A percentile compares a stretch with the other conserved stretches of the same genome.
Conservation (phyloP, 306 rosid genomes). For the Lupinus albus region DNA sequence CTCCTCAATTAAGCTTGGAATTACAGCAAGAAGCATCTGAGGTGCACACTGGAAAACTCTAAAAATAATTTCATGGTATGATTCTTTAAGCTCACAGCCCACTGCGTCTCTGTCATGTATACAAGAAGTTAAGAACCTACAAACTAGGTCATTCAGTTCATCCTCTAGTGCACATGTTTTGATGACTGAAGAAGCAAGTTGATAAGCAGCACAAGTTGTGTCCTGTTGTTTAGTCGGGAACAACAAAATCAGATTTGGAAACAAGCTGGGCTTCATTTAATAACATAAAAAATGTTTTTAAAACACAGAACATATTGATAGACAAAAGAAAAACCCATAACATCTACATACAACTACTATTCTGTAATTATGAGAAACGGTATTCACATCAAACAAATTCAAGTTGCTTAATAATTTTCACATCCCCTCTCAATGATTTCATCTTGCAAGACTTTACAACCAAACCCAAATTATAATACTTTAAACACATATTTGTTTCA, state of each 20-base stretch:
- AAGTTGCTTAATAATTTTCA: constrained; percentile 21
- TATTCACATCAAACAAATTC: constrained; percentile 16
- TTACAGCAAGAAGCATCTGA: constrained; percentile 74
- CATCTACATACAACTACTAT: constrained; percentile 8
- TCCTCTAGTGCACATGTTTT: constrained; percentile 66
- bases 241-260: constrained; percentile 34
- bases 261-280: neutral
- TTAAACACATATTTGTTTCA: neutral
- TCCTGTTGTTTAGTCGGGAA: constrained; percentile 54
- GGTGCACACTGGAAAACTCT: constrained; percentile 75
- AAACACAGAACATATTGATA: constrained; percentile 28
- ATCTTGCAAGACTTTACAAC: neutral
- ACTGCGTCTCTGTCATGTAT: constrained; percentile 70
- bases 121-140: constrained; percentile 74
- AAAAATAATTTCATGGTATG: constrained; percentile 78
- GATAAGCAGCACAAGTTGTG: constrained; percentile 65
- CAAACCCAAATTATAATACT: neutral
- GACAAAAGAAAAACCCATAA: constrained; percentile 16
- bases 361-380: constrained; percentile 28
- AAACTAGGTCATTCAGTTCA: constrained; percentile 65
- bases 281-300: constrained; percentile 2
- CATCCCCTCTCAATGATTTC: neutral
- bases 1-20: constrained; percentile 76
- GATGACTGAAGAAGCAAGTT: constrained; percentile 70
- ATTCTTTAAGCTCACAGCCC: constrained; percentile 66